Conservation (phyloP, 2,329 filamentous ascomycete species). For the Penicillium sp. region DNA sequence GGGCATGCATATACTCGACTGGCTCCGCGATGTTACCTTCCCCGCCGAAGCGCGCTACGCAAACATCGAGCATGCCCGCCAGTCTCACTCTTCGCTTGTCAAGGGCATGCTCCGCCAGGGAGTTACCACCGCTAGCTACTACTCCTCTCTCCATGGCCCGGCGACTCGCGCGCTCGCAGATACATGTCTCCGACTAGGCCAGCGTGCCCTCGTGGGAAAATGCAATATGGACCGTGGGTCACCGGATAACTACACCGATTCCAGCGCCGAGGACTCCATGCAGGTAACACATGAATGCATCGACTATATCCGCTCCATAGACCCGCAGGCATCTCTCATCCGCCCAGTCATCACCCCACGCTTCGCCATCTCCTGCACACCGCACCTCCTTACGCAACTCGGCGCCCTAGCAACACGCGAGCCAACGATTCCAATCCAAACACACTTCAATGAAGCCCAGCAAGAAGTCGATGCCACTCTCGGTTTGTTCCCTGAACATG, state of each 20-base stretch:
- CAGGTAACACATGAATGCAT: slow-evolving; percentile 57
- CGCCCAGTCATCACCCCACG: slow-evolving; percentile 61
- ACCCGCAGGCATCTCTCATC: slow-evolving; percentile 51
- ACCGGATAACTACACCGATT: slow-evolving; percentile 60
- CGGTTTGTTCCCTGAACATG: slow-evolving; percentile 60
- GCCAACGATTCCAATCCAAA: slow-evolving; percentile 62
- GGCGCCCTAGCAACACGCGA: slow-evolving; percentile 58
- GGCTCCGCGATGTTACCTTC: slow-evolving; percentile 68
- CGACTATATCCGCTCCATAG: slow-evolving; percentile 51
- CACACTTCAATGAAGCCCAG: slow-evolving; percentile 68
- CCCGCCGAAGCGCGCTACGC: slow-evolving; percentile 65
- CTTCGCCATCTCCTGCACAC: slow-evolving; percentile 65
- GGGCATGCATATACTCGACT: slow-evolving; percentile 55
- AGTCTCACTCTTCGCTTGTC: slow-evolving; percentile 58
- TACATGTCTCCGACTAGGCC: slow-evolving; percentile 36
- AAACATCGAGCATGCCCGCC: slow-evolving; percentile 57
- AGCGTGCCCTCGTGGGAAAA: slow-evolving; percentile 42
- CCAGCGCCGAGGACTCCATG: slow-evolving; percentile 52
- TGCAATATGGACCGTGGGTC: slow-evolving; percentile 45
- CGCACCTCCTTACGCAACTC: slow-evolving; percentile 58
- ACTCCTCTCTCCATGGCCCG: slow-evolving; percentile 36
- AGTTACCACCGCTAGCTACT: slow-evolving; percentile 43
- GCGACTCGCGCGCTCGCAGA: slow-evolving; percentile 39
- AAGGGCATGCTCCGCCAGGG: slow-evolving; percentile 62
- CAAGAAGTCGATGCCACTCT: slow-evolving; percentile 63